Base-by-base conservation (phyloP, 1,284 basidiomycete species). In the Rugosomyces carneus region DNA sequence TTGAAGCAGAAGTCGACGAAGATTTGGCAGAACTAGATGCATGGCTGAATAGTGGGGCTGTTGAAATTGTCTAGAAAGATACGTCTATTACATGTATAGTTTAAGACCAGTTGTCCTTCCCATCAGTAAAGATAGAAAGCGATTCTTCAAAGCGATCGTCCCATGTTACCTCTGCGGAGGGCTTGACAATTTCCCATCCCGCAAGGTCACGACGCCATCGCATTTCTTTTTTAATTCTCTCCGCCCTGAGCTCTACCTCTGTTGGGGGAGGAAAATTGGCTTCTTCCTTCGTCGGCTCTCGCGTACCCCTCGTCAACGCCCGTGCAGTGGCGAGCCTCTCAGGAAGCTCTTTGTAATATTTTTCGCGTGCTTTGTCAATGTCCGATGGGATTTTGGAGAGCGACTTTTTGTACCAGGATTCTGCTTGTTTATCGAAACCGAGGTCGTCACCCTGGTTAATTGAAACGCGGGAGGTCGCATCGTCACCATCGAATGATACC, bases 281-380 rank as follows among this genome's bases (percentile, higher is more conserved):
- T 67, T 98, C 94, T 47, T 89, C 86, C 60, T 88, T 87, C 5
- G 89, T 94, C 13, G 85, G 81, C 58, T 93, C 87, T n/a, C 93
- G 76, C 36, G 77, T 77, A 1, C 90, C 83, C 4, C 80, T 74
- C 2, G 85, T 80, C 18, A 96, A 75, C 35, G 80, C 83, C 10
- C 94, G 80, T 5, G 92, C 89, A 2, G 75, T 78, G 36, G 74
- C 73, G n/a, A 99, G 69, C 57, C 81, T 81, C 24, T 70, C 72
- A 1, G 79, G 73, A 5, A 98, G 77, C 6, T 72, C 71, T 13
- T 79, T 73, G 66, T 98, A 97, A 68, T 90, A 98, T 40, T 76
- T 76, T 53, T 78, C 74, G 26, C 90, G 78, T 3, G 80, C 72
- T 53, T 86, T 82, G 46, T 77, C 75, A 46, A 89, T 84, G 40